Evolutionary conservation across 148 eudicot species (phyloP), one percentile per base, ranked within the genome.

Genomic region (Heliosperma pusillum): DNA sequence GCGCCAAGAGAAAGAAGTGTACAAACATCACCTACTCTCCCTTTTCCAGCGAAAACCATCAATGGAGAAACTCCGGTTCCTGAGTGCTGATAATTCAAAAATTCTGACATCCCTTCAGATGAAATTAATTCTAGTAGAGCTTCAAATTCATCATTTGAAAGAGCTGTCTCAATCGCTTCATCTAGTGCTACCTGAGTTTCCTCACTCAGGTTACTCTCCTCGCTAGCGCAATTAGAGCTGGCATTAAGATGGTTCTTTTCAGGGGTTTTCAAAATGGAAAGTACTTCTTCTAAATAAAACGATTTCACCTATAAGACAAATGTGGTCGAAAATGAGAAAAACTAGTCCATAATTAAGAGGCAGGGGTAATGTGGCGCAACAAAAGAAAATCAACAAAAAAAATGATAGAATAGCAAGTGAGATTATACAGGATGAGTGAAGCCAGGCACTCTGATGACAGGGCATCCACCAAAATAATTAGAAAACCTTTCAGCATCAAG

Each of bases 401-500:
- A 45, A 2, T 16, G 36, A 12, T 71, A 19, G 58, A 42, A 16
- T 36, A 55, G 30, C 1, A 50, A 66, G 27, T 4, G 78, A 69
- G 64, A 22, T 56, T 79, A 88, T 89, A 96, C 99, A 84, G 97
- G 97, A 86, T 96, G 86, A 74, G 99, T 96, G 77, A 96, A 96
- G 16, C 99, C 97, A 33, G 99, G 99, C 62, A 92, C 97, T 55
- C 86, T 88, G 81, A 96, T 89, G 68, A 92, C 71, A 29, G 99
- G 94, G 69, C 91, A 90, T 83, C 94, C 97, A 77, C 99, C 97
- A 86, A 96, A 96, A 80, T 96, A 96, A 57, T 86, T 74, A 58
- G 99, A 92, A 83, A 90, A 96, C 20, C 97, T 88, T 80, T 96
- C 99, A 56, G 99, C 97, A 78, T 96, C 97, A 69, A 96, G 76